Evolutionary conservation across 768 basidiomycete genomes (phyloP).

Genomic region (Tricholoma sp.): DNA sequence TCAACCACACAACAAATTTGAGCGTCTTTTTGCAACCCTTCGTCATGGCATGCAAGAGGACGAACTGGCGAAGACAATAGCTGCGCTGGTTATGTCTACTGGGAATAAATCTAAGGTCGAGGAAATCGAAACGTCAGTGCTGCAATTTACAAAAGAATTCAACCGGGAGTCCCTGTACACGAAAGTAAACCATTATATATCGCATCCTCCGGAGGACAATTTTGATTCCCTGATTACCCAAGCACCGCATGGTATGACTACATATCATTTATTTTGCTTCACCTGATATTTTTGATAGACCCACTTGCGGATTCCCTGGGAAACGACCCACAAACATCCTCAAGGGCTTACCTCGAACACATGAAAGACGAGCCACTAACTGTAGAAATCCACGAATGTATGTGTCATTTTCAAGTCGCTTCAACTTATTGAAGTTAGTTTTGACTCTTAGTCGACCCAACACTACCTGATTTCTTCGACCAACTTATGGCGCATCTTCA

Average conservation of each 20-base stretch:
- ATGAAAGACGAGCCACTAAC: background rate
- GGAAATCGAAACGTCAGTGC: constrained; percentile 3
- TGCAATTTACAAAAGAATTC: background rate
- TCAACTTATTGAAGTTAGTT: background rate
- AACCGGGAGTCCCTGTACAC: constrained; percentile 1
- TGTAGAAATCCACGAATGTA: background rate
- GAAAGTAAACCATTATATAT: constrained; percentile 8
- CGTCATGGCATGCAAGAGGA: constrained; percentile 15
- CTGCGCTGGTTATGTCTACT: constrained; percentile 13
- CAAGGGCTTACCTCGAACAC: background rate
- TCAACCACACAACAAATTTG: constrained; percentile 11
- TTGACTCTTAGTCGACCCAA: constrained; percentile 2
- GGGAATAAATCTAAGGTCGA: constrained; percentile 1
- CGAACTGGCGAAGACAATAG: constrained; percentile 17
- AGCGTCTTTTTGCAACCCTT: constrained; percentile 15
- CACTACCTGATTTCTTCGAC: constrained; percentile 1
- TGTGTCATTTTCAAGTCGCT: background rate
- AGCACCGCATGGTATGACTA: background rate
- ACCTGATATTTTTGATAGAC: background rate
- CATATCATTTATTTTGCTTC: background rate
- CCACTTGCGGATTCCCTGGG: background rate
- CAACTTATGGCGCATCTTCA: constrained; percentile 3
- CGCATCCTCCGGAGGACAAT: constrained; percentile 9
- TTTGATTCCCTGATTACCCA: constrained; percentile 5
- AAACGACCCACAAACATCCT: background rate